Evolutionary conservation across 2,329 filamentous ascomycete species (phyloP), one percentile per base, ranked within the genome.

Genomic region (Calonectria pseudoreteaudii): DNA sequence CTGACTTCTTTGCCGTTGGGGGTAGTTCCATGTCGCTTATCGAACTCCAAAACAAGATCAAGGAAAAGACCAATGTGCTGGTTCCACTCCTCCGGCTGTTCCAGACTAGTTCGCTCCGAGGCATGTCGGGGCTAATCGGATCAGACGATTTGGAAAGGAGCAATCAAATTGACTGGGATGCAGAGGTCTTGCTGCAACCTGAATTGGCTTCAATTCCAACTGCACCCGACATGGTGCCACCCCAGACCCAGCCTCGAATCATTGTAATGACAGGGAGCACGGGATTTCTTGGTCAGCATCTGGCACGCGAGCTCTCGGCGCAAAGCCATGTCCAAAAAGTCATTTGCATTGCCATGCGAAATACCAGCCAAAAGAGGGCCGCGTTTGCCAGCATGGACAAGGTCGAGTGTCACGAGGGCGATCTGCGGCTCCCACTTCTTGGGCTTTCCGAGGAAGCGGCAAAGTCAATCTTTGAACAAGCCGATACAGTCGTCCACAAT

Each of bases 321-420:
- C n/a, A 47, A 7, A 23, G 6, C 9, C 28, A 52, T 31, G 56
- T 69, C 23, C n/a, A 50, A 18, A 64, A 62, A 20, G 30, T 69
- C n/a, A 58, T 49, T 26, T 69, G 67, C 56, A 50, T 69, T 44
- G 66, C 66, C 13, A 69, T 69, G 20, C 67, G 67, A 20, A 62
- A 62, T 16, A 4, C 30, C 41, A 49, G n/a, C 18, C 20, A 62
- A 23, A 64, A 41, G 3, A 36, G 23, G 18, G 16, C 67, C 9
- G 11, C 28, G 3, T 38, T 64, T 41, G 30, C 34, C 6, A 26
- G 66, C 2, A 10, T 68, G 10, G 44, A 31, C 23, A 69, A 69
- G 18, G 9, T 69, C 16, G 44, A 38, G n/a, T 38, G 18, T 14
- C 44, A 41, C 41, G 30, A 52, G 13, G 67, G 67, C 30, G 23